Evolutionary conservation across 2,329 filamentous ascomycete species (phyloP), one percentile per base, ranked within the genome.

Genomic region (Orbilia brochopaga): DNA sequence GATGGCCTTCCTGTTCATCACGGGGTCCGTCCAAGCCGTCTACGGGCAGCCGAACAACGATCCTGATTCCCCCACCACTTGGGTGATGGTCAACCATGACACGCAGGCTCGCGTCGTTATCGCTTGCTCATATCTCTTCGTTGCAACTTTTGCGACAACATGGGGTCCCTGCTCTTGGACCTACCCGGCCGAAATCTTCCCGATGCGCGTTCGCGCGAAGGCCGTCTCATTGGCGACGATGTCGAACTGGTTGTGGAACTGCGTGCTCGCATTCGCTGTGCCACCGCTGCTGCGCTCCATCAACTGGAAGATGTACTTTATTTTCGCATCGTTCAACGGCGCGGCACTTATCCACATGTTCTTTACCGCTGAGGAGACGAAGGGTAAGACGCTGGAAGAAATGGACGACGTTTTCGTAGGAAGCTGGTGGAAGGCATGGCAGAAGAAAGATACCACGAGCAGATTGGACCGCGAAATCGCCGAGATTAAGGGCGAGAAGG

Each of bases 251-350:
- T 79, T 80, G 46, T 84, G 83, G 78, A 85, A 85, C 78, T 86
- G 84, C 78, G 82, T 84, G 0, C 81, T 88, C 2, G 83, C 83
- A 11, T 84, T 85, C 67, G 82, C 79, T 7, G 83, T 84, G 2
- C 83, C 83, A 0, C 83, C 82, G 0, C 77, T 84, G 46, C 75
- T 84, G 17, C 81, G 80, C 78, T 83, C 83, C 62, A 86, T 86
- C 77, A 86, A 86, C 78, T 87, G 81, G 80, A 82, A 75, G 44
- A 76, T 76, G 75, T 92, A 92, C 79, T 85, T 92, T 79, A 83
- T 93, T 74, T 93, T 93, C 77, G 90, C 84, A 11, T 83, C 86
- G 15, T 91, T 91, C 81, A 90, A 89, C 77, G 83, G 83, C 0
- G 82, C 83, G 4, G 89, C 89, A 76, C 86, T 87, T 44, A 78